Conservation (phyloP, 148 eudicot genomes). For the Chenopodium album region DNA sequence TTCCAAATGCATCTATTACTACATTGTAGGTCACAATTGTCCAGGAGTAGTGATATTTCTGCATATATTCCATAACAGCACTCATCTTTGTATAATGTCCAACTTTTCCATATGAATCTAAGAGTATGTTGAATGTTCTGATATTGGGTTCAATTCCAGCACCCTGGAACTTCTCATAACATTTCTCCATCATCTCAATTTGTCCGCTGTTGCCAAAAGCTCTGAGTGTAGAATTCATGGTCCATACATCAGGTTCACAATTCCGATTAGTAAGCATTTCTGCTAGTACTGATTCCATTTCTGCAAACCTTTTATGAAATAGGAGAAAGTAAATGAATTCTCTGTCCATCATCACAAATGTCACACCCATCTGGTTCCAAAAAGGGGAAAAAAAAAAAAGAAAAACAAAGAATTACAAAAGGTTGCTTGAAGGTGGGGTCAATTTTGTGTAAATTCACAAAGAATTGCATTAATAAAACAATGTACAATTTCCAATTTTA, state of each 20-base stretch:
- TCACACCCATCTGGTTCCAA: slow-evolving; percentile 27
- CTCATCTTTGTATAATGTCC: slow-evolving; percentile 73
- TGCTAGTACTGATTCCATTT: slow-evolving; percentile 80
- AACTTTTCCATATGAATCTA: slow-evolving; percentile 80
- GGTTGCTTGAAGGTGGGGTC: slow-evolving; percentile 1
- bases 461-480: not conserved
- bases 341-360: slow-evolving; percentile 25
- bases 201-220: slow-evolving; percentile 89
- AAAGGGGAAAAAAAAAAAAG: not conserved
- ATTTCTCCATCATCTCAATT: slow-evolving; percentile 92
- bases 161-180: slow-evolving; percentile 77
- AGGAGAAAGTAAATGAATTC: slow-evolving; percentile 35
- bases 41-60: slow-evolving; percentile 81
- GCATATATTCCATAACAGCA: slow-evolving; percentile 93
- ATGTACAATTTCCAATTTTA: not conserved
- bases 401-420: slow-evolving; percentile 20
- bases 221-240: slow-evolving; percentile 88
- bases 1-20: slow-evolving; percentile 82
- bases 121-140: slow-evolving; percentile 78
- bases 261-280: slow-evolving; percentile 65
- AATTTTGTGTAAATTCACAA: not conserved
- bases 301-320: slow-evolving; percentile 56
- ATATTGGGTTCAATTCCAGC: slow-evolving; percentile 82
- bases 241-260: slow-evolving; percentile 87
- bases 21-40: slow-evolving; percentile 81